These are phyloP conservation scores for Xylariomycetidae sp. DNA, from an alignment of 2,329 filamentous ascomycete species.

Conservation along the genomic window DNA sequence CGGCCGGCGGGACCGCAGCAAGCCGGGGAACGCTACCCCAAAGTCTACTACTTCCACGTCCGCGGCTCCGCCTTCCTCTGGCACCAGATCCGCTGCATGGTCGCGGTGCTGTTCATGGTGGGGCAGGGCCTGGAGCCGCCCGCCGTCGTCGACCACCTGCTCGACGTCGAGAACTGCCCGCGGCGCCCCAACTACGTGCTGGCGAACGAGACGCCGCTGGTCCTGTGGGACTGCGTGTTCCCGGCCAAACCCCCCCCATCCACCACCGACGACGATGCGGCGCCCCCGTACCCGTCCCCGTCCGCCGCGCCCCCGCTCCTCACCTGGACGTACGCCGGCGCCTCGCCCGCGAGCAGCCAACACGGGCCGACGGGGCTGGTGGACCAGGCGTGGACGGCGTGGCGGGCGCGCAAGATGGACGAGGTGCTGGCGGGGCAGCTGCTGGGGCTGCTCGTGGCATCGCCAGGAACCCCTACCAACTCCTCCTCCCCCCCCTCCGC, in stretches of 20 bases:
- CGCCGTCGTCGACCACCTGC: slow-evolving; percentile 63
- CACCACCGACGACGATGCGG: slow-evolving; percentile 28
- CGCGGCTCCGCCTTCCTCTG: slow-evolving; percentile 91
- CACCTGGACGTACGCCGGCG: slow-evolving; percentile 71
- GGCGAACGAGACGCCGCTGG: slow-evolving; percentile 82
- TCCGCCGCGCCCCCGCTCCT: slow-evolving; percentile 50
- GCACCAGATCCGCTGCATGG: slow-evolving; percentile 96
- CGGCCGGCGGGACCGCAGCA: slow-evolving; percentile 23
- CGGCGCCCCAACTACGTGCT: slow-evolving; percentile 82
- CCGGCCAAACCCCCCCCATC: slow-evolving; percentile 38
- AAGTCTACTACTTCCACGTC: slow-evolving; percentile 83
- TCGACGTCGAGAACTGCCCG: slow-evolving; percentile 67
- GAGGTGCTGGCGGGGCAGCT: slow-evolving; percentile 75
- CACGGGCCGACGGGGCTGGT: slow-evolving; percentile 62
- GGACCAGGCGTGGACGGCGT: slow-evolving; percentile 73
- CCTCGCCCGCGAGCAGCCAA: slow-evolving; percentile 35
- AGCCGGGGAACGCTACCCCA: slow-evolving; percentile 34
- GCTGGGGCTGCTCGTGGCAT: slow-evolving; percentile 52
- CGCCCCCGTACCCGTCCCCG: too few species aligned
- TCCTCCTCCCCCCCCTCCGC: too few species aligned
- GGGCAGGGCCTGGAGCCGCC: slow-evolving; percentile 81
- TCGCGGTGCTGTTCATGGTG: slow-evolving; percentile 85
- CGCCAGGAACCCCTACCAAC: too few species aligned
- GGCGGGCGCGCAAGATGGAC: slow-evolving; percentile 82
- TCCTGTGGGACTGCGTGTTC: slow-evolving; percentile 95